phyloP scores from a whole-genome alignment of 2,329 filamentous ascomycete species.

The Talaromyces sp. region DNA sequence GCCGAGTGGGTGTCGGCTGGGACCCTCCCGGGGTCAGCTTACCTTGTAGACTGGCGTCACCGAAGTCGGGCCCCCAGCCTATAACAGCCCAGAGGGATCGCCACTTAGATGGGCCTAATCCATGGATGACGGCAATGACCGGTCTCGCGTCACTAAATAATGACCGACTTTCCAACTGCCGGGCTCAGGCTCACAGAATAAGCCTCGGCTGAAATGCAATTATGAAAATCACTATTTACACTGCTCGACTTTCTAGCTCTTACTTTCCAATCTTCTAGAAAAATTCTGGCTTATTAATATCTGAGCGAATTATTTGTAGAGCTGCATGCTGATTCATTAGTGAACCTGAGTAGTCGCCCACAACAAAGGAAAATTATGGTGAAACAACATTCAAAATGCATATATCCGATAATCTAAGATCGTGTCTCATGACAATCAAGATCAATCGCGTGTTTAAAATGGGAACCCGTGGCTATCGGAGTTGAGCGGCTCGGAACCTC shows the following conservation, averaged over 20 bases:
- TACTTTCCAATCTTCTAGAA: neutral
- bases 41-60: slow-evolving; percentile 4
- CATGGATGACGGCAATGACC: neutral
- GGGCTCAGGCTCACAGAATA: neutral
- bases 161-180: neutral
- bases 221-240: neutral
- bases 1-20: slow-evolving; percentile 11
- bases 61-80: slow-evolving; percentile 1
- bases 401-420: neutral
- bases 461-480: slow-evolving; percentile 3
- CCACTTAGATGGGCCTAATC: neutral
- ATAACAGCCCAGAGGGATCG: neutral
- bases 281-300: neutral
- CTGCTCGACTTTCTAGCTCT: neutral
- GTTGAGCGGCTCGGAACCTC: slow-evolving; percentile 11
- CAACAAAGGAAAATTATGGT: too few species aligned
- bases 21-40: slow-evolving; percentile 20
- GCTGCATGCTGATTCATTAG: too few species aligned
- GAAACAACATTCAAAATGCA: too few species aligned
- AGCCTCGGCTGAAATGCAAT: neutral
- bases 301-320: too few species aligned
- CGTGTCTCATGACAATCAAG: neutral
- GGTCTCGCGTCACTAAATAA: neutral
- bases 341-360: too few species aligned
- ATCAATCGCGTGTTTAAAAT: neutral